Evolutionary conservation across 148 eudicot genomes (phyloP), one percentile per base, ranked within the genome.

Genomic region (Vaccinium macrocarpon): DNA sequence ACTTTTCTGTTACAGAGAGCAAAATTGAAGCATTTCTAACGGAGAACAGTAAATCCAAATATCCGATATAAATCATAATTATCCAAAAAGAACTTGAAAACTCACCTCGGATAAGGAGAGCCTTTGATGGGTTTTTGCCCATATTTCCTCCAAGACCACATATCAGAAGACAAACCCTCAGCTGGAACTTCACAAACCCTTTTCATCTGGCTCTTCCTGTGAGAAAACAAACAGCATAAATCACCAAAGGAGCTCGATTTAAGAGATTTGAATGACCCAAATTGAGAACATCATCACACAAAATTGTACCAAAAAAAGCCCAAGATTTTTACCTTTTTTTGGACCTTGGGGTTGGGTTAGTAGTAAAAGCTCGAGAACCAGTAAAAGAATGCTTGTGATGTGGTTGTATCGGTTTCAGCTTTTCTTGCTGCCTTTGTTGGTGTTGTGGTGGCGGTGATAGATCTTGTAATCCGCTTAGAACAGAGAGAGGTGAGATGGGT

Each of bases 111-210:
- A 78, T 95, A 95, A 14, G 98, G 99, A 83, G 99, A 97, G 81
- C 97, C 99, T 80, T 94, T 97, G 82, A 95, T 95, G 89, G 99
- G 99, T 84, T 97, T 97, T 74, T 97, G 97, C 6, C 99, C 99
- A 85, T 97, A 95, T 89, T 97, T 97, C 86, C 97, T 90, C 99
- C 99, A 97, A 61, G 97, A 96, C 99, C 99, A 97, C 92, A 88
- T 86, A 80, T 97, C 99, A 52, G 94, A 90, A 55, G 98, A 90
- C 64, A 93, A 87, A 75, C 93, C 98, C 88, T 94, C 98, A 49
- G 92, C 98, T 21, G 99, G 92, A 78, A 97, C 98, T 87, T 97
- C 93, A 62, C 92, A 91, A 52, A 97, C 96, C 88, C 89, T 93
- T 89, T 97, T 95, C 90, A 88, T 76, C 89, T 93, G 89, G 71